Conservation (phyloP, 345 rosid genomes). For the Brassica carinata region DNA sequence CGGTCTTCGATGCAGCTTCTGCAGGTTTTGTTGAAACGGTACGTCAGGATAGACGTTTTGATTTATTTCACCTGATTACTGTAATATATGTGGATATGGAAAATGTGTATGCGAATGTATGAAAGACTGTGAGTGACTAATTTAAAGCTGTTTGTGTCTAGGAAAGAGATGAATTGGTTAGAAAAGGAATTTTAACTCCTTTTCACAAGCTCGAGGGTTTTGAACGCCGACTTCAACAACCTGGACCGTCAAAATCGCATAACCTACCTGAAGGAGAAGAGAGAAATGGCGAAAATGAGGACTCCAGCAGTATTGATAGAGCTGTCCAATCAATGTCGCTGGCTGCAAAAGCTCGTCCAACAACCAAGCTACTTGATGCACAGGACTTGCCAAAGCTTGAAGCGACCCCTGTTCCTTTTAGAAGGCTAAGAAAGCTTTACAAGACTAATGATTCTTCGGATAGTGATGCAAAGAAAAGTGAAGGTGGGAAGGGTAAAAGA, state of each 20-base stretch:
- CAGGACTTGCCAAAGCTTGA: slow-evolving; percentile 81
- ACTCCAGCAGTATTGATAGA: slow-evolving; percentile 60
- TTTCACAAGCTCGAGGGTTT: slow-evolving; percentile 92
- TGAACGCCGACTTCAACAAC: slow-evolving; percentile 81
- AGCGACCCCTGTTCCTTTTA: slow-evolving; percentile 71
- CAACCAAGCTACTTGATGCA: slow-evolving; percentile 80
- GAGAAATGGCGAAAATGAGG: slow-evolving; percentile 19
- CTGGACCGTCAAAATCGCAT: slow-evolving; percentile 49
- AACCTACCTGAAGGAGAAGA: slow-evolving; percentile 49
- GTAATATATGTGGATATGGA: not conserved
- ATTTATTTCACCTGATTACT: slow-evolving; percentile 9
- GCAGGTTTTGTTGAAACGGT: slow-evolving; percentile 92
- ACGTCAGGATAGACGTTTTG: slow-evolving; percentile 37
- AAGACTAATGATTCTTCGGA: slow-evolving; percentile 50
- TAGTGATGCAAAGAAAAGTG: slow-evolving; percentile 50
- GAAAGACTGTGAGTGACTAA: slow-evolving; percentile 27
- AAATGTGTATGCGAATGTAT: not conserved
- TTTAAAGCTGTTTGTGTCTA: slow-evolving; percentile 44
- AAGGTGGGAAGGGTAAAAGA: slow-evolving; percentile 50
- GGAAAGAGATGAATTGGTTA: slow-evolving; percentile 97
- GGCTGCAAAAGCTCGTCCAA: slow-evolving; percentile 83
- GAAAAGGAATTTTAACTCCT: slow-evolving; percentile 95
- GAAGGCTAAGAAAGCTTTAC: slow-evolving; percentile 62
- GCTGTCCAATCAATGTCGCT: slow-evolving; percentile 60
- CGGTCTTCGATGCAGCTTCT: slow-evolving; percentile 81